phyloP scores from a whole-genome alignment of 73 alveolate genomes.

The Vitrella brassicaformis region DNA sequence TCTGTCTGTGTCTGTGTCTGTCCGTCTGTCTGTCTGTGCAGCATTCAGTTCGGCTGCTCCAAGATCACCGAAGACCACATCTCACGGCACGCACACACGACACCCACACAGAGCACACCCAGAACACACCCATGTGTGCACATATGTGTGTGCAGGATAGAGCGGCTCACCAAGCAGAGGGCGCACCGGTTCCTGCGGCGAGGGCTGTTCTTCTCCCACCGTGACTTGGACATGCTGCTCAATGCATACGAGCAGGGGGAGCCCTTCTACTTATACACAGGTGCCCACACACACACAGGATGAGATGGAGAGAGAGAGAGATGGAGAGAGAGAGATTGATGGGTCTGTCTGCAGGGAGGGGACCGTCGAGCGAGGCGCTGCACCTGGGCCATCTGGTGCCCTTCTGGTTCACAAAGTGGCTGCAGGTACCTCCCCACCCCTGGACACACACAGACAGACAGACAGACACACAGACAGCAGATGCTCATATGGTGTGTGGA shows the following conservation, averaged over 20 bases:
- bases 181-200: constrained; percentile 92
- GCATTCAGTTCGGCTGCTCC: constrained; percentile 19
- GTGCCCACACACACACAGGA: too few relatives aligned
- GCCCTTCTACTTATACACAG: constrained; percentile 93
- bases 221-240: constrained; percentile 80
- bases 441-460: too few relatives aligned
- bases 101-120: too few relatives aligned
- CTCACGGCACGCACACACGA: too few relatives aligned
- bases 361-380: constrained; percentile 94
- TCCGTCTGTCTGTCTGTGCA: too few relatives aligned
- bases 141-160: background rate
- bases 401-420: constrained; percentile 80
- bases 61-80: constrained; percentile 24
- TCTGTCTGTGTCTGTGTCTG: too few relatives aligned
- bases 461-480: too few relatives aligned
- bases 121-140: too few relatives aligned
- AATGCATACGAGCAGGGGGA: constrained; percentile 63
- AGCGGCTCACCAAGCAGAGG: constrained; percentile 38
- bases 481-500: too few relatives aligned
- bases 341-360: constrained; percentile 22
- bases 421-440: too few relatives aligned
- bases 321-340: too few relatives aligned
- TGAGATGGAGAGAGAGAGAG: background rate
- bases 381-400: constrained; percentile 91
- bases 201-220: constrained; percentile 95